These are phyloP conservation scores for Mycosphaerella arachidis DNA, from an alignment of 2,329 filamentous ascomycete species.

Conservation along the genomic window DNA sequence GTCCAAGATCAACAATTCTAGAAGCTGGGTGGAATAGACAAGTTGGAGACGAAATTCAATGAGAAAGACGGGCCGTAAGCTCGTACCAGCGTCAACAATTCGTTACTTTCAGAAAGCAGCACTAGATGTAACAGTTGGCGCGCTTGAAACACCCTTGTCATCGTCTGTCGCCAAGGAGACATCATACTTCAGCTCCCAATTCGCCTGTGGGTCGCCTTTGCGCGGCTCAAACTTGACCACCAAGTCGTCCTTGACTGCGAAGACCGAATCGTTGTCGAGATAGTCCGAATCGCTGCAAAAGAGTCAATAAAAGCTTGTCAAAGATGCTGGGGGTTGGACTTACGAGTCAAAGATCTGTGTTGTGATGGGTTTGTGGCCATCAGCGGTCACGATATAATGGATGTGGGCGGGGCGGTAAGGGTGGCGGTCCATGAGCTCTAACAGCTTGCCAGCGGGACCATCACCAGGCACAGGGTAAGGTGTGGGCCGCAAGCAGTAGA, in stretches of 20 bases:
- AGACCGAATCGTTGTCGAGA: constrained; percentile 15
- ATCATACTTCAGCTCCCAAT: constrained; percentile 18
- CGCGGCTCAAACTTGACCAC: constrained; percentile 54
- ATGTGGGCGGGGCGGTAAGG: constrained; percentile 61
- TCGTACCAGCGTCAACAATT: neutral
- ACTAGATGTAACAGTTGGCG: neutral
- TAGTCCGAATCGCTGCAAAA: constrained; percentile 11
- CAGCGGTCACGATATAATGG: constrained; percentile 39
- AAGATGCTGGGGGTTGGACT: neutral
- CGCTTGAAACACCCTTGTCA: neutral
- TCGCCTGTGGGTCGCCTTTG: constrained; percentile 43
- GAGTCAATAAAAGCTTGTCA: neutral
- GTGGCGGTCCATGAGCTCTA: constrained; percentile 57
- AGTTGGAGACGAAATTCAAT: constrained; percentile 1
- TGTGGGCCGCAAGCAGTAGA: constrained; percentile 24
- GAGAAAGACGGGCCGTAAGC: neutral
- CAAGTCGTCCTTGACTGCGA: constrained; percentile 43
- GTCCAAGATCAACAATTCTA: constrained; percentile 4
- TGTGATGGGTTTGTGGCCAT: constrained; percentile 64
- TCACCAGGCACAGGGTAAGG: constrained; percentile 21
- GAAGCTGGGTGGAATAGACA: constrained; percentile 1
- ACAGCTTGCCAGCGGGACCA: constrained; percentile 45
- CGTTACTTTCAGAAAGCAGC: neutral
- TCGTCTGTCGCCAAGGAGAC: constrained; percentile 10
- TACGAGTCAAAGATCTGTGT: constrained; percentile 69